Base-by-base conservation (phyloP, 2,329 filamentous ascomycete species). In the Mycosphaerella sp. region DNA sequence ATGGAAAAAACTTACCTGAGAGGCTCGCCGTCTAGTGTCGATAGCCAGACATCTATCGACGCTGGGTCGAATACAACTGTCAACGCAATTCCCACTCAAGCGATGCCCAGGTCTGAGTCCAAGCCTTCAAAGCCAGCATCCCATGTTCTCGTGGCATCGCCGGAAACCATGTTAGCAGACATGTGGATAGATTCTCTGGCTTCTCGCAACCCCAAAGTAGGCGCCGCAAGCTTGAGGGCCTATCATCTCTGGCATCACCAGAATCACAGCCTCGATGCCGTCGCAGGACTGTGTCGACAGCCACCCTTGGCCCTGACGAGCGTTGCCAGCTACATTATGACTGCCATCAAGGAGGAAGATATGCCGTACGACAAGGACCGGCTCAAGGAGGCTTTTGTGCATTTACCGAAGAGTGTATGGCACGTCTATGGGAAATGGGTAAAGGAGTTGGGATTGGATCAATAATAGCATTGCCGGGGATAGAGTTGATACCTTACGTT, bases 181-280 rank as follows among this genome's bases (percentile, higher is more conserved):
- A 45, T 50, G 32, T 56, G 54, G 54, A 26, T 56, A n/a, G 36
- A 38, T 12, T 54, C 53, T 14, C 47, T 50, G 3, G 41, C 53
- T 6, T 46, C 53, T 6, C 42, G 45, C 2, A 40, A 40, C 17
- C 41, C 52, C 2, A 48, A 32, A 43, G 47, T 55, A 31, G 53
- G 45, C 26, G 45, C 17, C 29, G 44, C 54, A 14, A 53, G 46
- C 32, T 51, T 66, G 44, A 76, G 81, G 11, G 76, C 82, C 1
- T 88, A 87, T 62, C 80, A 78, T 59, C 69, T 89, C 17, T 89
- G 85, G 85, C 73, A 82, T 51, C 76, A 82, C 53, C 67, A 75
- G 6, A 70, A 74, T 10, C 70, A 86, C 14, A 59, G 66, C 0
- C 73, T 82, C 0, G 63, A 69, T 0, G 69, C 73, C 1, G 72